Conservation (phyloP, 768 basidiomycete genomes). For the Pisolithus microcarpus region DNA sequence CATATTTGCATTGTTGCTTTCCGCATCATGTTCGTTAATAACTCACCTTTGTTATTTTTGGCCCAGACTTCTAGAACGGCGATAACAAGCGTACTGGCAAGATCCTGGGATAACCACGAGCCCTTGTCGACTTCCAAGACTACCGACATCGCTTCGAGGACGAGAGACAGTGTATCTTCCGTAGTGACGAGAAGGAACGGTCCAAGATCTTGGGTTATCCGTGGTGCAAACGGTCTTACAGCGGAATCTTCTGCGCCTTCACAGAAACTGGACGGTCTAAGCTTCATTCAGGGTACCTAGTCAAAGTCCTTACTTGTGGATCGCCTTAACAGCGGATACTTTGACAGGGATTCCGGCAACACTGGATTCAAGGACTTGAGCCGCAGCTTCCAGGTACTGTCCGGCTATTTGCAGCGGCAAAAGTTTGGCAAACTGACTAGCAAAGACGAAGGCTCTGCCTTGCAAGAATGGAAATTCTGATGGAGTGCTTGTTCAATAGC, state of each 20-base stretch:
- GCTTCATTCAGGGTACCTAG: not conserved
- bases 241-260: conserved; percentile 51
- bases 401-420: conserved; percentile 66
- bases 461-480: conserved; percentile 88
- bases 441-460: conserved; percentile 91
- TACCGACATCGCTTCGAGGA: conserved; percentile 79
- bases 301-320: conserved; percentile 69
- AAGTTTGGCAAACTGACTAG: conserved; percentile 76
- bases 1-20: not conserved
- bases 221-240: conserved; percentile 56
- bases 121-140: conserved; percentile 68
- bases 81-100: conserved; percentile 58
- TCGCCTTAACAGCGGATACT: conserved; percentile 87
- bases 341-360: conserved; percentile 82
- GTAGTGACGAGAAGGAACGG: conserved; percentile 76
- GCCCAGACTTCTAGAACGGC: conserved; percentile 78
- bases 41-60: conserved; percentile 75
- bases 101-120: conserved; percentile 62
- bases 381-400: conserved; percentile 83
- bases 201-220: conserved; percentile 74
- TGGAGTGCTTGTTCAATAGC: not conserved
- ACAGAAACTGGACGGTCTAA: conserved; percentile 51
- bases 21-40: not conserved
- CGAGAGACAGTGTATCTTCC: conserved; percentile 83
- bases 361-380: conserved; percentile 72